Conservation (phyloP, 768 basidiomycete genomes). For the Phylloporus arenicola region DNA sequence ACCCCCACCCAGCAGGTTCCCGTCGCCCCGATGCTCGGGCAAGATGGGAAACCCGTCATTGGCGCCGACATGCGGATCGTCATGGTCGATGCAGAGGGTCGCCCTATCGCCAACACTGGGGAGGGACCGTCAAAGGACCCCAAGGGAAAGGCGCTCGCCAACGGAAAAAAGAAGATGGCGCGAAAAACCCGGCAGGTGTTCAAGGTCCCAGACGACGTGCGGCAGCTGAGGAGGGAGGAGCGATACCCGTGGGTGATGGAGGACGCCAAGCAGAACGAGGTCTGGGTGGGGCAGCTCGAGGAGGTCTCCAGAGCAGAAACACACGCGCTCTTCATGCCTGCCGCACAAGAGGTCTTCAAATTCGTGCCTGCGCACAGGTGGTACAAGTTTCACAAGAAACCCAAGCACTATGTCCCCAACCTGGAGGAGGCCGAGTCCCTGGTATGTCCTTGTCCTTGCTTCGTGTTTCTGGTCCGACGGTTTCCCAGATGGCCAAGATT, state of each 20-base stretch:
- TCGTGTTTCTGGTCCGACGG: constrained; percentile 17
- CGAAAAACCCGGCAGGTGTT: constrained; percentile 83
- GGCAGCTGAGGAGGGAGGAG: constrained; percentile 80
- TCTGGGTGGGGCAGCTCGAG: constrained; percentile 81
- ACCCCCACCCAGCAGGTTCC: constrained; percentile 41
- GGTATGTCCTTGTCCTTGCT: constrained; percentile 36
- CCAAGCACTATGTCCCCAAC: constrained; percentile 66
- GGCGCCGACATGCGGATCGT: constrained; percentile 71
- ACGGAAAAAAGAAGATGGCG: constrained; percentile 68
- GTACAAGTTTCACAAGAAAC: constrained; percentile 90
- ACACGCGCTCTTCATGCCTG: constrained; percentile 81
- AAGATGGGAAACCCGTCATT: constrained; percentile 80
- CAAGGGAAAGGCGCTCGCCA: constrained; percentile 41
- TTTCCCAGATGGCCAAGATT: constrained; percentile 33
- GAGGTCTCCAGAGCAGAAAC: constrained; percentile 66
- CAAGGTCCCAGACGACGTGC: constrained; percentile 68
- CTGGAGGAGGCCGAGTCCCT: constrained; percentile 63
- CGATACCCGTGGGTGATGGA: constrained; percentile 91
- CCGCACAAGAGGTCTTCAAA: constrained; percentile 75
- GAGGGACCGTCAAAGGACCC: constrained; percentile 28
- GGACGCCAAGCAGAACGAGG: constrained; percentile 62
- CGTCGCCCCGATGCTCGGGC: constrained; percentile 70
- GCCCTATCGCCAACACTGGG: constrained; percentile 46
- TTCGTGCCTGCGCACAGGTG: constrained; percentile 84
- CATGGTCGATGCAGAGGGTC: constrained; percentile 77